Percentiles rank a stretch among this genome's conserved stretches.
Evolutionary conservation across 208 protist genomes (phyloP).

Genomic region (Tritrichomonas musculus): DNA sequence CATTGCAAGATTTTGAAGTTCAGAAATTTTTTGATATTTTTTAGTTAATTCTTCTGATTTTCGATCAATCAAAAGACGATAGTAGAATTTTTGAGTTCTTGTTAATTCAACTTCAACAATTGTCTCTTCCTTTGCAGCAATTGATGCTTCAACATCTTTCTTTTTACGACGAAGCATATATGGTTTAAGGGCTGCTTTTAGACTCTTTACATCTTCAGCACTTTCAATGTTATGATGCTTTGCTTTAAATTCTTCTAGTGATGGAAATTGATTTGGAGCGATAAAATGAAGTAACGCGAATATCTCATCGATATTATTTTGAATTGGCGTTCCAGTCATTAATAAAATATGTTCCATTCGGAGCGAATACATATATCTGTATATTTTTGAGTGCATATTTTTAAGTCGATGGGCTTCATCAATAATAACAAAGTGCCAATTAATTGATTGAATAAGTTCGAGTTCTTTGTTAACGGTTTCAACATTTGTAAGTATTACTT

Average conservation of each 20-base stretch:
- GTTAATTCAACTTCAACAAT: conserved; percentile 65
- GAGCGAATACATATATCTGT: conserved; percentile 80
- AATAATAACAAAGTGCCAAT: conserved; percentile 62
- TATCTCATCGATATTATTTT: conserved; percentile 60
- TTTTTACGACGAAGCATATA: conserved; percentile 82
- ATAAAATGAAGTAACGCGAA: conserved; percentile 71
- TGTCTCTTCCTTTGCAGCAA: conserved; percentile 67
- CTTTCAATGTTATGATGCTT: conserved; percentile 43
- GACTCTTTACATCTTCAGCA: conserved; percentile 40
- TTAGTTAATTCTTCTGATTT: conserved; percentile 46
- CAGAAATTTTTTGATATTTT: background rate
- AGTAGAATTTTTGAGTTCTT: conserved; percentile 67
- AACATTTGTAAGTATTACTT: conserved; percentile 62
- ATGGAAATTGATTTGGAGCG: conserved; percentile 61
- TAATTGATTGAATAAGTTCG: conserved; percentile 46
- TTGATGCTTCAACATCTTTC: conserved; percentile 77
- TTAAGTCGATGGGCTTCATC: conserved; percentile 61
- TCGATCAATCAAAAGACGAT: conserved; percentile 59
- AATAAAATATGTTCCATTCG: conserved; percentile 58
- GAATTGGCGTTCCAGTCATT: conserved; percentile 61
- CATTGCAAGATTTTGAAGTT: conserved; percentile 40
- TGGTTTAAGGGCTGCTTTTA: conserved; percentile 52
- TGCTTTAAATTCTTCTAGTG: conserved; percentile 51
- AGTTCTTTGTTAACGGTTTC: conserved; percentile 60
- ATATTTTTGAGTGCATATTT: conserved; percentile 58